Evolutionary conservation across 1,284 basidiomycete genomes (phyloP), one percentile per base, ranked within the genome.

Genomic region (Cutaneotrichosporon spelunceum): DNA sequence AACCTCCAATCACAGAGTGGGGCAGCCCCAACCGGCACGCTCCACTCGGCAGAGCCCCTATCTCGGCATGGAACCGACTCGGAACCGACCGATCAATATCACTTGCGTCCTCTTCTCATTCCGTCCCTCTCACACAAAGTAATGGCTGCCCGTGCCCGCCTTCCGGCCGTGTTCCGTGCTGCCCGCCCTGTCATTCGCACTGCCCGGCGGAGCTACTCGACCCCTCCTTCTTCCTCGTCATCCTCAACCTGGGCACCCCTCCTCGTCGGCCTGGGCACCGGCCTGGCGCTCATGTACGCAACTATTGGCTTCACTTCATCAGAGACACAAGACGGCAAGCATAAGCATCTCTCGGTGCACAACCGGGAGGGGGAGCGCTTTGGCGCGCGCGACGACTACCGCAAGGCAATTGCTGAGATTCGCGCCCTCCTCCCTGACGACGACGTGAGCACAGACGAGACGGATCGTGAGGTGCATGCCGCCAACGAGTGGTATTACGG

Each of bases 321-420:
- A 6, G 42, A 33, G 30, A 13, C 7, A 21, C 23, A 21, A 9
- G 33, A 33, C 13, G 33, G 5, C 5, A 53, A 34, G 21, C 13
- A 21, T 21, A 33, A n/a, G 11, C 33, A 33, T 14, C 11, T n/a
- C 33, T 8, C 33, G 36, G 3, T 9, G 5, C 47, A 6, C 24
- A 48, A 27, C 9, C 36, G 53, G 13, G 39, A 42, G 1, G 21
- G 42, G 13, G 55, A 45, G 21, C 52, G 49, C 14, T 64, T 61
- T 36, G 63, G 63, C 42, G 42, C 54, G 4, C 53, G 57, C 1
- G 63, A 26, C 6, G 63, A 64, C 50, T 64, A 64, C 36, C 56
- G 53, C 10, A 42, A 48, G 2, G 63, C 63, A 2, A 48, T 64
- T 1, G 24, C 7, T 10, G 63, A 64, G 54, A 60, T 64, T 16